These are phyloP conservation scores for Phallus indusiatus DNA, from an alignment of 768 basidiomycete species.

Conservation along the genomic window DNA sequence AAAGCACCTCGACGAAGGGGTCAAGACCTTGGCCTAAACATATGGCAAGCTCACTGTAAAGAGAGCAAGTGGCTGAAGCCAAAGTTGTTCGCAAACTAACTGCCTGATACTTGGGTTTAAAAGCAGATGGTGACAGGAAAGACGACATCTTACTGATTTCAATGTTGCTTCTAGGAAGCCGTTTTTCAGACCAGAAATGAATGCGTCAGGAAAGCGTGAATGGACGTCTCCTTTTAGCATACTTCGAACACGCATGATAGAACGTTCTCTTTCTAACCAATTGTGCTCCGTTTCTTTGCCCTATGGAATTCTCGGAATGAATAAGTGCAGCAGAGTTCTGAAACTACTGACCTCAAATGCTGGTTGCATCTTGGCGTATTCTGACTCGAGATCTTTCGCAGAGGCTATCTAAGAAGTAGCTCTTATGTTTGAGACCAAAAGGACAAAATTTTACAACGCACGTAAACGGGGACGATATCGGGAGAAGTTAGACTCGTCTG, in stretches of 20 bases:
- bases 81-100: constrained; percentile 88
- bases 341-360: constrained; percentile 59
- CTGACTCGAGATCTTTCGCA: constrained; percentile 71
- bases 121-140: constrained; percentile 3
- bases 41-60: constrained; percentile 66
- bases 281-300: constrained; percentile 98
- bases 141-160: constrained; percentile 57
- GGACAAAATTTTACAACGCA: constrained; percentile 27
- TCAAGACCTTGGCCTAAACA: constrained; percentile 64
- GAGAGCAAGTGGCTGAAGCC: constrained; percentile 61
- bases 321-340: constrained; percentile 4
- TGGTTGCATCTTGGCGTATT: constrained; percentile 72
- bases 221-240: constrained; percentile 86
- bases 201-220: constrained; percentile 60
- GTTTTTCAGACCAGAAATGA: constrained; percentile 64
- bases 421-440: neutral
- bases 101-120: constrained; percentile 38
- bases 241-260: constrained; percentile 70
- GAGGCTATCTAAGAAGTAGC: constrained; percentile 60
- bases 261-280: constrained; percentile 76
- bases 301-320: constrained; percentile 26
- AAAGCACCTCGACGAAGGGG: constrained; percentile 65
- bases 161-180: constrained; percentile 74
- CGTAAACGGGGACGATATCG: constrained; percentile 63
- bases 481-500: constrained; percentile 2